phyloP scores from a whole-genome alignment of 352 stramenopile genomes.

The Globisporangium okanoganense region DNA sequence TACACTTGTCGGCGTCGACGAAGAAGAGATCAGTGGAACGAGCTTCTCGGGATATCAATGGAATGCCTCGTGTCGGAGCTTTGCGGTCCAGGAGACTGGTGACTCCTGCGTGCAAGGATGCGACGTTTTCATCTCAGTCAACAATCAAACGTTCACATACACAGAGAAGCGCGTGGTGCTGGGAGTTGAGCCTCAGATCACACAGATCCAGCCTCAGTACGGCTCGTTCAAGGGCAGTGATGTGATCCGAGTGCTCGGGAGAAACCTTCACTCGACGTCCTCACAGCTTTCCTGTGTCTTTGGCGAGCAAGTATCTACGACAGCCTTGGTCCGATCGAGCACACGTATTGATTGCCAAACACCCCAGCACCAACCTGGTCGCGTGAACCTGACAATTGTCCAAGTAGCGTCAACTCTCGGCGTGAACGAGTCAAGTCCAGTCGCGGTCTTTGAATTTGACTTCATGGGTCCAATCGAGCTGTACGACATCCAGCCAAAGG shows the following conservation, averaged over 20 bases:
- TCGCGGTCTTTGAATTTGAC: constrained; percentile 29
- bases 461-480: constrained; percentile 37
- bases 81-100: neutral
- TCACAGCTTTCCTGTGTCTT: constrained; percentile 32
- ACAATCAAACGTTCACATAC: constrained; percentile 30
- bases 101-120: constrained; percentile 15
- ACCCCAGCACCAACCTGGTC: constrained; percentile 20
- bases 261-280: constrained; percentile 14
- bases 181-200: constrained; percentile 11
- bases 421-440: neutral
- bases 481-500: constrained; percentile 10
- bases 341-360: constrained; percentile 24
- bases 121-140: constrained; percentile 35
- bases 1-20: neutral
- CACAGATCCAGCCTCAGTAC: constrained; percentile 17
- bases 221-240: constrained; percentile 29
- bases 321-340: constrained; percentile 8
- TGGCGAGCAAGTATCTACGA: constrained; percentile 6
- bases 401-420: neutral
- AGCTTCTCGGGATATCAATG: neutral
- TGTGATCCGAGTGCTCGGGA: constrained; percentile 21
- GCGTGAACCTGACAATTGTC: constrained; percentile 20
- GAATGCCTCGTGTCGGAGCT: constrained; percentile 12
- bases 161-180: constrained; percentile 24
- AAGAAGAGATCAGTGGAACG: neutral